Conservation (phyloP, 495 filamentous ascomycete genomes). For the Penicillium maclennaniae region DNA sequence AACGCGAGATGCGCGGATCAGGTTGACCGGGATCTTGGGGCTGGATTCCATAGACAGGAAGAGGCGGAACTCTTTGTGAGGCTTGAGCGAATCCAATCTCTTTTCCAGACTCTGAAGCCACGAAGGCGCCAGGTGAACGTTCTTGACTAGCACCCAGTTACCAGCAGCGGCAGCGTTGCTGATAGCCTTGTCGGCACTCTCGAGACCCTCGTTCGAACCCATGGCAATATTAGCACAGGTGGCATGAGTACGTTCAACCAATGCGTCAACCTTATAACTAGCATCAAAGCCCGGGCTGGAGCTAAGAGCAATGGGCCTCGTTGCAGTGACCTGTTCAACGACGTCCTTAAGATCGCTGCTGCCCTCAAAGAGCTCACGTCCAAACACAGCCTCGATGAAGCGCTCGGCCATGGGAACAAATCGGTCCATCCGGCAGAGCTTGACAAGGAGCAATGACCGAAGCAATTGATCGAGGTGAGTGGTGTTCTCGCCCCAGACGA, state of each 20-base stretch:
- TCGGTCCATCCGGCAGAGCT: constrained; percentile 90
- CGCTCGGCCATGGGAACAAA: constrained; percentile 89
- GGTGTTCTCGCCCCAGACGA: constrained; percentile 64
- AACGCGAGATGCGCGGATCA: constrained; percentile 87
- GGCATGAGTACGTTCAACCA: constrained; percentile 77
- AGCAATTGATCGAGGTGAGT: constrained; percentile 72
- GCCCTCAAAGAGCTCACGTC: constrained; percentile 73
- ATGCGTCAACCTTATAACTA: constrained; percentile 94
- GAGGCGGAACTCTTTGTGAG: constrained; percentile 87
- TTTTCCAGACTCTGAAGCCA: constrained; percentile 98
- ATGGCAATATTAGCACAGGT: constrained; percentile 96
- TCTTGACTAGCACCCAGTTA: constrained; percentile 97
- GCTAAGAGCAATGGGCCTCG: constrained; percentile 82
- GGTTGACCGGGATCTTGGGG: constrained; percentile 93
- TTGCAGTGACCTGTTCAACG: constrained; percentile 76
- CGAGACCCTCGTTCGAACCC: constrained; percentile 91
- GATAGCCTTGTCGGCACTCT: constrained; percentile 92
- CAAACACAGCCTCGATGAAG: constrained; percentile 87
- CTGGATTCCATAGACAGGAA: constrained; percentile 98
- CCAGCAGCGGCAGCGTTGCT: constrained; percentile 87
- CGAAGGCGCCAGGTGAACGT: constrained; percentile 91
- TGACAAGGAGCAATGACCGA: constrained; percentile 79
- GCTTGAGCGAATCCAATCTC: constrained; percentile 89
- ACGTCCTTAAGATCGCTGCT: constrained; percentile 81
- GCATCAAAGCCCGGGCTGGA: constrained; percentile 97